These are phyloP conservation scores for Tricholoma saponaceum DNA, from an alignment of 768 basidiomycete species.

Conservation along the genomic window DNA sequence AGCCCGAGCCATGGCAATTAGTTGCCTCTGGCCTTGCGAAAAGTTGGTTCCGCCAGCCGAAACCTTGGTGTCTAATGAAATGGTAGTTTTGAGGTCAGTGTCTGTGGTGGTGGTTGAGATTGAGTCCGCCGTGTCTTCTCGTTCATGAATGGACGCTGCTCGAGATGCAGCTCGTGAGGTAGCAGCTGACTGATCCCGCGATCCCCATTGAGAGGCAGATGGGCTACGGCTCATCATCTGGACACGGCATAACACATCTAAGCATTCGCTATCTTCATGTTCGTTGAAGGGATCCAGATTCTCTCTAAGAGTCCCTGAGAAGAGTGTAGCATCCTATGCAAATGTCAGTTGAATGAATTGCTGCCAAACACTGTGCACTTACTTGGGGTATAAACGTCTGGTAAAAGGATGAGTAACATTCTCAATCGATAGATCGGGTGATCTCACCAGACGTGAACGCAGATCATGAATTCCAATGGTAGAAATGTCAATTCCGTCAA, in stretches of 20 bases:
- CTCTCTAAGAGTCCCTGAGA: slow-evolving; percentile 75
- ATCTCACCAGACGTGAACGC: slow-evolving; percentile 64
- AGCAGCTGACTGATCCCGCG: slow-evolving; percentile 42
- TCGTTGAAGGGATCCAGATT: slow-evolving; percentile 81
- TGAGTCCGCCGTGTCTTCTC: slow-evolving; percentile 37
- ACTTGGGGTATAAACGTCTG: slow-evolving; percentile 78
- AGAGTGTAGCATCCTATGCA: slow-evolving; percentile 61
- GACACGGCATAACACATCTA: slow-evolving; percentile 79
- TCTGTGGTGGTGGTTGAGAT: slow-evolving; percentile 46
- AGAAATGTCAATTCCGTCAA: slow-evolving; percentile 88
- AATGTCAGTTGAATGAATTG: background rate
- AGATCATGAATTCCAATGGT: slow-evolving; percentile 82
- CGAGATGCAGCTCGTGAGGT: slow-evolving; percentile 44
- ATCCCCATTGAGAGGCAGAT: slow-evolving; percentile 44
- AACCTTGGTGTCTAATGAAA: slow-evolving; percentile 74
- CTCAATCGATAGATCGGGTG: background rate
- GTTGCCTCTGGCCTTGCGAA: slow-evolving; percentile 87
- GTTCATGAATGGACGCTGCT: slow-evolving; percentile 37
- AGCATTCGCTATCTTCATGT: slow-evolving; percentile 72
- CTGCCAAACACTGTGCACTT: slow-evolving; percentile 3
- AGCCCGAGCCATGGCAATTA: slow-evolving; percentile 84
- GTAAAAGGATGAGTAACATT: slow-evolving; percentile 2
- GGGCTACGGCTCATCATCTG: slow-evolving; percentile 62
- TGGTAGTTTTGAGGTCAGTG: slow-evolving; percentile 47
- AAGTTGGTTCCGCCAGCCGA: slow-evolving; percentile 88